Evolutionary conservation across 371 early-diverging fungal species (phyloP).

Genomic region (Gilbertella persicaria): DNA sequence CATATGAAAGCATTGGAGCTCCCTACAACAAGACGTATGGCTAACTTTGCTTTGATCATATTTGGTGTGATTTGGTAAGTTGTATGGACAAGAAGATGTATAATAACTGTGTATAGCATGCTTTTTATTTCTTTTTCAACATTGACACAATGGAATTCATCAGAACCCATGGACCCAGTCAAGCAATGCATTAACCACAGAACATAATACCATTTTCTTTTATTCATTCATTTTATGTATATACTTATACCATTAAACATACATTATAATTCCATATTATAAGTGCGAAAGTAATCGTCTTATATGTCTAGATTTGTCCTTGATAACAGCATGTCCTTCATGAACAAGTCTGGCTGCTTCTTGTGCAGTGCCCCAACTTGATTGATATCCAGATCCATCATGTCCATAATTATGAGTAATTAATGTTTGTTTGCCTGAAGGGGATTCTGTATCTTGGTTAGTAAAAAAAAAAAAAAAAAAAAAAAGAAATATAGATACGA

Average conservation of each 20-base stretch:
- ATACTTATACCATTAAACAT: constrained; percentile 5
- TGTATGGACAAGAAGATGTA: neutral
- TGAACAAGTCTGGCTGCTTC: constrained; percentile 50
- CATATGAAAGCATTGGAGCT: constrained; percentile 67
- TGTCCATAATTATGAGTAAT: constrained; percentile 80
- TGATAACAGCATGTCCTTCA: constrained; percentile 25
- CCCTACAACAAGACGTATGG: constrained; percentile 34
- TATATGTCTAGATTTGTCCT: constrained; percentile 1
- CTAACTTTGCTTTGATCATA: constrained; percentile 58
- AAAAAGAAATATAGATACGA: constrained; percentile 12
- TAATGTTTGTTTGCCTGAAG: constrained; percentile 44
- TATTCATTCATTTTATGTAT: neutral
- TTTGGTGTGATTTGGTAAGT: constrained; percentile 73
- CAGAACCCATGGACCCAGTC: constrained; percentile 43
- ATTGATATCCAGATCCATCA: constrained; percentile 62
- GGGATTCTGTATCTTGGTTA: too few species aligned
- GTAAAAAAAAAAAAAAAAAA: too few species aligned
- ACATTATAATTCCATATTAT: neutral
- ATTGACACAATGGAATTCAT: constrained; percentile 45
- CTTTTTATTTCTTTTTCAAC: constrained; percentile 34
- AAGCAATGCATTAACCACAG: constrained; percentile 43
- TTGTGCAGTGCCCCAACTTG: constrained; percentile 73
- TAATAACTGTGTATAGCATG: constrained; percentile 25
- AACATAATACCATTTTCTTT: constrained; percentile 16
- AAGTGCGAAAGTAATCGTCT: constrained; percentile 3